Percentiles rank a stretch among this genome's conserved stretches.
These are phyloP conservation scores for Verbena officinalis DNA, from an alignment of 257 asterid species.

Conservation along the genomic window DNA sequence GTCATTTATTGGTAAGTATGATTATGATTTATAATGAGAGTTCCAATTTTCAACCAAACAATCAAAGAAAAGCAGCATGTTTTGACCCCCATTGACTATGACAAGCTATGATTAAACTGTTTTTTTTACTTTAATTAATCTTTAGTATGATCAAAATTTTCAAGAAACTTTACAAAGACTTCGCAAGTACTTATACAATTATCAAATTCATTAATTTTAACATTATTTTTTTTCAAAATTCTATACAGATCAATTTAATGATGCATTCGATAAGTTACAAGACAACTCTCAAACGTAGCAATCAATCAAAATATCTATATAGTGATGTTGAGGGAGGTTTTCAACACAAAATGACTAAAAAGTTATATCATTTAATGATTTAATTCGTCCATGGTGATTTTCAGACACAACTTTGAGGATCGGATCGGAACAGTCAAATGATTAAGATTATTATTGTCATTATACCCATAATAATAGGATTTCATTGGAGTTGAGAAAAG, in stretches of 20 bases:
- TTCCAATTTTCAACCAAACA: constrained; percentile 16
- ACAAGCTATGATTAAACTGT: constrained; percentile 21
- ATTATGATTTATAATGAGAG: no score
- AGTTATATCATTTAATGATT: background rate
- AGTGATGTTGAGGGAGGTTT: background rate
- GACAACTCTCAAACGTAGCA: no score
- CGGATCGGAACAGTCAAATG: constrained; percentile 40
- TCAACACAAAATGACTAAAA: background rate
- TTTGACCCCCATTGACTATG: constrained; percentile 43
- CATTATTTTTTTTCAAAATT: no score
- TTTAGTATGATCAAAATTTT: background rate
- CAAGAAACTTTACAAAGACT: no score
- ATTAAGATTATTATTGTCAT: constrained; percentile 43
- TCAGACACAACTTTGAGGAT: constrained; percentile 10
- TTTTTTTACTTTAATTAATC: constrained; percentile 19
- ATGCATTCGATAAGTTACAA: no score
- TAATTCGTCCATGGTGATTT: constrained; percentile 6
- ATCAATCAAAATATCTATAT: no score
- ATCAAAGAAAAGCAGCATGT: constrained; percentile 32
- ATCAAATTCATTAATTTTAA: no score
- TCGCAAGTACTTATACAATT: no score
- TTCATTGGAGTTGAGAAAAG: constrained; percentile 9
- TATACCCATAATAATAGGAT: constrained; percentile 31
- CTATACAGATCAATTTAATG: no score
- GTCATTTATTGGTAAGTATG: constrained; percentile 16